Conservation (phyloP, 768 basidiomycete genomes). For the Mycena rosella region DNA sequence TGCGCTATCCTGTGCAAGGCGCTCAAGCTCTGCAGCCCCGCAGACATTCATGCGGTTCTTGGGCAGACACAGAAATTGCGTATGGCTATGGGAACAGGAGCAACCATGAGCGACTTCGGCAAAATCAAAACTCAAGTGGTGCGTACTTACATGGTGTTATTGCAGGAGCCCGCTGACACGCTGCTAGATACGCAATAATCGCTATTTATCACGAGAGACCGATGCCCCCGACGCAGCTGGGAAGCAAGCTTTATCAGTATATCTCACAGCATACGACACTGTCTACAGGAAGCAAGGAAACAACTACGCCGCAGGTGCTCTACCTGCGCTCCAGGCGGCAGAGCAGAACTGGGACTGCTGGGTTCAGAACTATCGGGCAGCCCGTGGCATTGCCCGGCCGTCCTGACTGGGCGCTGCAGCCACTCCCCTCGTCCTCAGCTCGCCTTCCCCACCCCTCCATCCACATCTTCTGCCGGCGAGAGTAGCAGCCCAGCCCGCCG, state of each 20-base stretch:
- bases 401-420: conserved; percentile 15
- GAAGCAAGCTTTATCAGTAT: neutral
- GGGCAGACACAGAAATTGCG: neutral
- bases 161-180: neutral
- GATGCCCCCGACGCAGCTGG: neutral
- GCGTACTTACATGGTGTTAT: neutral
- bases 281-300: conserved; percentile 4
- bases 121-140: conserved; percentile 2
- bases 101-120: neutral
- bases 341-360: conserved; percentile 22
- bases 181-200: neutral
- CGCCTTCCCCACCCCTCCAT: neutral
- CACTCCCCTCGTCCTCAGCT: conserved; percentile 8
- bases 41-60: neutral
- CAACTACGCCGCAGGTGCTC: neutral
- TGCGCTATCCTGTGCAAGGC: conserved; percentile 15
- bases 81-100: neutral
- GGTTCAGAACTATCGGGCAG: conserved; percentile 1
- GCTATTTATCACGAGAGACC: neutral
- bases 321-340: neutral
- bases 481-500: neutral
- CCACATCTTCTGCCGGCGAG: neutral
- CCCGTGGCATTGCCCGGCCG: conserved; percentile 4
- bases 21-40: neutral
- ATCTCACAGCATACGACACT: conserved; percentile 3